phyloP scores from a whole-genome alignment of 176 grass and related monocot species.

The Cymbopogon citratus region DNA sequence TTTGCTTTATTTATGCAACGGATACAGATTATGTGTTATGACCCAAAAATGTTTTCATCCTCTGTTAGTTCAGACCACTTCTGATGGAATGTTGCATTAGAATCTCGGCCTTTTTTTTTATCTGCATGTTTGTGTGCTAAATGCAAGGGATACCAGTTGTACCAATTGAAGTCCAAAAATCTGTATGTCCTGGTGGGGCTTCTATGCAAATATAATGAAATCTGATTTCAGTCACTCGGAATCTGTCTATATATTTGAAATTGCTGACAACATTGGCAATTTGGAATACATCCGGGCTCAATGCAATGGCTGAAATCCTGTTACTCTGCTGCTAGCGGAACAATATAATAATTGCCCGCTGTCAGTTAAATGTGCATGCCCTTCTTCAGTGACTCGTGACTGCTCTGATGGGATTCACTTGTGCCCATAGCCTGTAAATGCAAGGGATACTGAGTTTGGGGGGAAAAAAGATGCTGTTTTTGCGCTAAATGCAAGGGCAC shows the following conservation, averaged over 20 bases:
- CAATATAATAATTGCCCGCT: no score
- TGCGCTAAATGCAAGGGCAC: background rate
- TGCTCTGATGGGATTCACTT: background rate
- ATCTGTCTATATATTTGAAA: background rate
- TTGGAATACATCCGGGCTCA: background rate
- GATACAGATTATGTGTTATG: background rate
- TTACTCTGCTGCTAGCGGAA: background rate
- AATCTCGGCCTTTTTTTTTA: background rate
- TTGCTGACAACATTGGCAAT: no score
- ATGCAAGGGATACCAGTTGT: no score
- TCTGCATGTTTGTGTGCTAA: no score
- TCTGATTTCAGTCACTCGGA: background rate
- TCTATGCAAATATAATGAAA: background rate
- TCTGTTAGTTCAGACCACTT: no score
- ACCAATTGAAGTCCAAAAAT: background rate
- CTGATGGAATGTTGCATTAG: background rate
- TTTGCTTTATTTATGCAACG: background rate
- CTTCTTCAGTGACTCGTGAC: no score
- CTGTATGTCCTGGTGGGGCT: background rate
- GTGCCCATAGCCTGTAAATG: no score
- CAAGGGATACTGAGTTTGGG: no score
- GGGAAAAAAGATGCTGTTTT: no score
- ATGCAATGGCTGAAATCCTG: background rate
- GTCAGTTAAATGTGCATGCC: no score
- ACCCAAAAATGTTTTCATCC: background rate